phyloP scores from a whole-genome alignment of 2,329 filamentous ascomycete genomes.

The Pyricularia sp. region DNA sequence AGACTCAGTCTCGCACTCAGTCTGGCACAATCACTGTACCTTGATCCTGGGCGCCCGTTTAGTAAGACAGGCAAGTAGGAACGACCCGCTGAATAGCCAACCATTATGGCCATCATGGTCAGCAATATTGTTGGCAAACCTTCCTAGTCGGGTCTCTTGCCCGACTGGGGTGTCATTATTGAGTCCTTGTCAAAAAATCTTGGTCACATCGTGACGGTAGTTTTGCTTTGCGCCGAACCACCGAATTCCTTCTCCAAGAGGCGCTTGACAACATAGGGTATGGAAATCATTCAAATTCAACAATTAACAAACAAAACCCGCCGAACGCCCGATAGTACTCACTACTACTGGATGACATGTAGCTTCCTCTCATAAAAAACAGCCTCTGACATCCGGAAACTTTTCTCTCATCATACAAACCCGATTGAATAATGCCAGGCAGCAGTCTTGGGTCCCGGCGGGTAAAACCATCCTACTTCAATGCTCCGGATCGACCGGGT shows the following conservation, averaged over 20 bases:
- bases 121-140: neutral
- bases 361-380: neutral
- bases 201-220: neutral
- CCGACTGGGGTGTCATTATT: neutral
- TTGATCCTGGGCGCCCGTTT: neutral
- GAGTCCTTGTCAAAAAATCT: neutral
- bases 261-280: neutral
- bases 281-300: neutral
- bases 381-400: neutral
- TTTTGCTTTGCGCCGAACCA: neutral
- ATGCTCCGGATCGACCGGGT: neutral
- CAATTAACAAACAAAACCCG: too few species aligned
- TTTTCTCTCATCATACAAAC: neutral
- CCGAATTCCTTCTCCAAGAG: neutral
- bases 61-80: neutral
- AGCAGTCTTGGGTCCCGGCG: neutral
- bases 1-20: too few species aligned
- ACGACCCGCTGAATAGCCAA: neutral
- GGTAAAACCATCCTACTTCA: neutral
- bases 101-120: neutral
- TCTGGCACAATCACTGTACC: neutral
- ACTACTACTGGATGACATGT: neutral
- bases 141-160: neutral
- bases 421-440: neutral
- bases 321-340: neutral